Base-by-base conservation (phyloP, 1,139 yeast species). In the Zhuliangozyma parablackwelliae region DNA sequence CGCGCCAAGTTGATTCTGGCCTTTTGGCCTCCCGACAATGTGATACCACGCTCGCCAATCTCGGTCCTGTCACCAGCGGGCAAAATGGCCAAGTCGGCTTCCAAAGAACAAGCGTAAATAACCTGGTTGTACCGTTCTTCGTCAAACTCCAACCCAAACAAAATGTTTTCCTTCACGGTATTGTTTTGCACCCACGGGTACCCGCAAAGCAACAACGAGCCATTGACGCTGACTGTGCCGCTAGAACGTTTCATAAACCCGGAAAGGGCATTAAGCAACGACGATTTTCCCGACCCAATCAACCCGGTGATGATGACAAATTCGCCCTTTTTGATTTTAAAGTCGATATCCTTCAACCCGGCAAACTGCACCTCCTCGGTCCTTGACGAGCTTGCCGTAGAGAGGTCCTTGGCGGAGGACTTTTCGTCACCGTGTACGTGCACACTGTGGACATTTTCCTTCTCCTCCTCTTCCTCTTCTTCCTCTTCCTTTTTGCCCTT, bases 271-370 rank as follows among this genome's bases (percentile, higher is more conserved):
- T 63, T 61, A 30, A 83, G 63, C 33, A 83, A 60, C 2, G 88
- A 78, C 0, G 85, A 67, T 49, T 84, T 83, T 33, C 94, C 94
- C 0, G 85, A 67, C 2, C 92, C 92, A 50, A 82, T 79, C 7
- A 76, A 55, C 27, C 94, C 94, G 2, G 86, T 80, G n/a, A 84
- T 66, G 42, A 81, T 80, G 6, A 82, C 64, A 43, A 84, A 78
- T 51, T 82, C 87, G 12, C 83, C 83, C 40, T 68, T 48, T 13
- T 44, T 41, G 11, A 58, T 44, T 5, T 41, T 32, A 21, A 58
- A 49, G 31, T 56, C 43, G 10, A 57, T 40, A 35, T 54, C 37
- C 8, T 43, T 46, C 31, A 57, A 48, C 5, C 48, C 48, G 21
- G 37, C 29, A 27, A 46, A 46, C 21, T 25, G 29, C 13, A 31